phyloP scores from a whole-genome alignment of 352 stramenopile genomes.

The Phytophthora foliorum region DNA sequence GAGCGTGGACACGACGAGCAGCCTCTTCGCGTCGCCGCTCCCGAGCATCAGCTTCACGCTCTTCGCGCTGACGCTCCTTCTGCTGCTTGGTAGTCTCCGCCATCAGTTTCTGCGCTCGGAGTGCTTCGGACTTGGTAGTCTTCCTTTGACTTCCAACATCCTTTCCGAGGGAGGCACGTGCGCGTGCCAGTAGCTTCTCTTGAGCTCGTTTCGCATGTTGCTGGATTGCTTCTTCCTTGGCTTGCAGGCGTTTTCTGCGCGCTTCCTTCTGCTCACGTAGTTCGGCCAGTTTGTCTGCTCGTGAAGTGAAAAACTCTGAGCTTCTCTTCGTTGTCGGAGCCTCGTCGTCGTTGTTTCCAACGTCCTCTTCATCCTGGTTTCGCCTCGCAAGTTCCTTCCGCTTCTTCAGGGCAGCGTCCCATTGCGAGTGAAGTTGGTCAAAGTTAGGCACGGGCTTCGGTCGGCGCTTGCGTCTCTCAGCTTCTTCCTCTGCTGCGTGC shows the following conservation, averaged over 20 bases:
- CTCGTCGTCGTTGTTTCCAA: constrained; percentile 3
- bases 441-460: constrained; percentile 76
- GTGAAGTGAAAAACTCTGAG: constrained; percentile 62
- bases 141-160: constrained; percentile 14
- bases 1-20: constrained; percentile 55
- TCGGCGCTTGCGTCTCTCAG: constrained; percentile 28
- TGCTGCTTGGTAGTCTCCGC: constrained; percentile 43
- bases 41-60: constrained; percentile 59
- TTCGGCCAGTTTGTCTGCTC: constrained; percentile 46
- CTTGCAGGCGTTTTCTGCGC: constrained; percentile 48
- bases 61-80: constrained; percentile 46
- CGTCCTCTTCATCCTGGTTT: constrained; percentile 24
- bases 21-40: constrained; percentile 56
- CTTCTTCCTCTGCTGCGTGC: constrained; percentile 53
- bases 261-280: constrained; percentile 61
- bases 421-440: constrained; percentile 62
- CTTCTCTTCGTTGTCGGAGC: constrained; percentile 13
- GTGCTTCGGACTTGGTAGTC: constrained; percentile 62
- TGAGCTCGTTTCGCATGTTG: constrained; percentile 40
- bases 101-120: constrained; percentile 63
- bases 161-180: constrained; percentile 29
- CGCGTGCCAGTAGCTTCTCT: constrained; percentile 42
- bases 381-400: constrained; percentile 30
- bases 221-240: constrained; percentile 49
- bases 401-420: constrained; percentile 58